Evolutionary conservation across 495 filamentous ascomycete genomes (phyloP).

Genomic region (Pseudomonodictys pantanalensis): DNA sequence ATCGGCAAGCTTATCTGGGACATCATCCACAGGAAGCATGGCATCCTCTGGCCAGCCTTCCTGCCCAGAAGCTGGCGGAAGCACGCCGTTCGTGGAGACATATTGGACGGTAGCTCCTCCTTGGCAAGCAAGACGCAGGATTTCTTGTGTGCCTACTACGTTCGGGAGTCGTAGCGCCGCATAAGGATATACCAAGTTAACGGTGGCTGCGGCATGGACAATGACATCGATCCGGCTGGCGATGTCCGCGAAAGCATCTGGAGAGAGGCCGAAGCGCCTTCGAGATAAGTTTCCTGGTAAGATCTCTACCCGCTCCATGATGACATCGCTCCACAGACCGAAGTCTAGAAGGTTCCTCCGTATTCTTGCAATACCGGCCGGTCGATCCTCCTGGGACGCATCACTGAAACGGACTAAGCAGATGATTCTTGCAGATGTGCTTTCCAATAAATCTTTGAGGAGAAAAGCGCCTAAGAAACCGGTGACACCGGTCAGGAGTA

Average conservation of each 20-base stretch:
- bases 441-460: constrained; percentile 36
- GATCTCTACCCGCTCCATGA: constrained; percentile 66
- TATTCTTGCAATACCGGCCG: constrained; percentile 56
- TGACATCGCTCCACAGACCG: constrained; percentile 63
- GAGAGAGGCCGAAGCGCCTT: constrained; percentile 56
- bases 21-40: constrained; percentile 56
- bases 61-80: constrained; percentile 51
- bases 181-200: constrained; percentile 67
- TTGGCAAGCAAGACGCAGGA: constrained; percentile 60
- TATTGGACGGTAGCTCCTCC: constrained; percentile 65
- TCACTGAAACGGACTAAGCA: constrained; percentile 65
- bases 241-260: constrained; percentile 56
- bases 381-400: constrained; percentile 51
- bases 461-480: constrained; percentile 33
- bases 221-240: constrained; percentile 57
- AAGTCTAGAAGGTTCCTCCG: constrained; percentile 63
- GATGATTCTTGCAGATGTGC: constrained; percentile 60
- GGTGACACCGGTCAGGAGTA: constrained; percentile 31
- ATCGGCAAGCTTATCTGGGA: constrained; percentile 58
- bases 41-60: constrained; percentile 60
- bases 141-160: constrained; percentile 57
- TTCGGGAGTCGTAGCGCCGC: constrained; percentile 52
- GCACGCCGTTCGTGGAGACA: constrained; percentile 66
- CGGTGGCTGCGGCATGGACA: constrained; percentile 62
- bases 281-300: constrained; percentile 62